These are phyloP conservation scores for Aureobasidium leucospermi DNA, from an alignment of 2,329 filamentous ascomycete species.

Conservation along the genomic window DNA sequence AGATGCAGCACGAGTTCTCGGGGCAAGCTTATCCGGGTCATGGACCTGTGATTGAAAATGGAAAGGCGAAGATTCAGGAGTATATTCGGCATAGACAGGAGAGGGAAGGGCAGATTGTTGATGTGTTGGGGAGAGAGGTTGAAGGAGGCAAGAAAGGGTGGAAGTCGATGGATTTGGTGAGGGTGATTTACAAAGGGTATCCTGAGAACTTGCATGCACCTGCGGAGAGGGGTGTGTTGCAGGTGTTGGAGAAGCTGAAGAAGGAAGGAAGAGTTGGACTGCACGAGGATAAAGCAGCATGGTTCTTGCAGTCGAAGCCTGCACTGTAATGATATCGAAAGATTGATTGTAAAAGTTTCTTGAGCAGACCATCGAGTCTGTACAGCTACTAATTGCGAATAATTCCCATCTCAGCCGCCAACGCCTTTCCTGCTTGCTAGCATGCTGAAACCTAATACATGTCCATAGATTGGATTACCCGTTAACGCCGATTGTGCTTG, in stretches of 20 bases:
- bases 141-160: slow-evolving; percentile 35
- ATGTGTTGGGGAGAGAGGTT: slow-evolving; percentile 44
- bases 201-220: slow-evolving; percentile 67
- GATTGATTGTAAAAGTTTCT: neutral
- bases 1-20: slow-evolving; percentile 58
- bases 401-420: neutral
- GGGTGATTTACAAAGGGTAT: slow-evolving; percentile 74
- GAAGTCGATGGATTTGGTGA: slow-evolving; percentile 77
- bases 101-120: slow-evolving; percentile 71
- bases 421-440: neutral
- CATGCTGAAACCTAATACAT: neutral
- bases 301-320: slow-evolving; percentile 10
- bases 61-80: slow-evolving; percentile 63
- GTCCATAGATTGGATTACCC: neutral
- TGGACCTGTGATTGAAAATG: slow-evolving; percentile 69
- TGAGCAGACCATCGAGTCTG: neutral
- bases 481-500: neutral
- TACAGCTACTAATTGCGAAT: neutral
- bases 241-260: slow-evolving; percentile 73
- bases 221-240: slow-evolving; percentile 66
- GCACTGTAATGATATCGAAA: neutral
- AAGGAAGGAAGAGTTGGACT: slow-evolving; percentile 52
- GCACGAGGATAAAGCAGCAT: neutral
- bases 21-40: slow-evolving; percentile 82
- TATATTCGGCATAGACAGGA: slow-evolving; percentile 77